A percentile compares a stretch with the other conserved stretches of the same genome.
These are phyloP conservation scores for Pichia phayaonensis DNA, from an alignment of 805 yeast species.

Conservation along the genomic window DNA sequence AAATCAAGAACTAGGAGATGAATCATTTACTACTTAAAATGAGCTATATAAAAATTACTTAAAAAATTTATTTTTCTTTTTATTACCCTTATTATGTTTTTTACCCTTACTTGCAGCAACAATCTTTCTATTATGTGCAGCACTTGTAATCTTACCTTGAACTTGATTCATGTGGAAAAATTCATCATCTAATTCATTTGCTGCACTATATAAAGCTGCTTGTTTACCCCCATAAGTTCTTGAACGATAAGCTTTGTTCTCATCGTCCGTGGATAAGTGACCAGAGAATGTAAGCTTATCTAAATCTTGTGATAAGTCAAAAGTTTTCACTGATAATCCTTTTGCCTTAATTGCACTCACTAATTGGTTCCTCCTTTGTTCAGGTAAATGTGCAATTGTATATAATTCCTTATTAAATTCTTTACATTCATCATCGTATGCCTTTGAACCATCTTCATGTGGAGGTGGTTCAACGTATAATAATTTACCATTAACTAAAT, in stretches of 20 bases:
- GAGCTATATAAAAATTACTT: neutral
- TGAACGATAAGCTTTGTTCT: conserved; percentile 35
- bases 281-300: conserved; percentile 69
- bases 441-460: conserved; percentile 46
- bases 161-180: conserved; percentile 67
- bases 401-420: conserved; percentile 74
- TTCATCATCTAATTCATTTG: conserved; percentile 77
- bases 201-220: conserved; percentile 70
- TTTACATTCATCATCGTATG: conserved; percentile 43
- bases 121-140: conserved; percentile 57
- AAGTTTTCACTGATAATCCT: conserved; percentile 40
- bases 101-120: conserved; percentile 57
- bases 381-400: conserved; percentile 57
- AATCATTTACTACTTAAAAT: conserved; percentile 19
- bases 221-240: conserved; percentile 71
- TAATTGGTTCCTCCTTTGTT: conserved; percentile 65
- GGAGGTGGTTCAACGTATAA: conserved; percentile 89
- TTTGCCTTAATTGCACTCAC: conserved; percentile 52
- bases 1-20: conserved; percentile 49
- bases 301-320: conserved; percentile 65
- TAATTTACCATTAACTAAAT: conserved; percentile 88
- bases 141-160: conserved; percentile 55
- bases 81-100: conserved; percentile 55
- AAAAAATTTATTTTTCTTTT: conserved; percentile 15
- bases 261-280: conserved; percentile 51